phyloP scores from a whole-genome alignment of 2,329 filamentous ascomycete species.

The Hypoxylon sp. region DNA sequence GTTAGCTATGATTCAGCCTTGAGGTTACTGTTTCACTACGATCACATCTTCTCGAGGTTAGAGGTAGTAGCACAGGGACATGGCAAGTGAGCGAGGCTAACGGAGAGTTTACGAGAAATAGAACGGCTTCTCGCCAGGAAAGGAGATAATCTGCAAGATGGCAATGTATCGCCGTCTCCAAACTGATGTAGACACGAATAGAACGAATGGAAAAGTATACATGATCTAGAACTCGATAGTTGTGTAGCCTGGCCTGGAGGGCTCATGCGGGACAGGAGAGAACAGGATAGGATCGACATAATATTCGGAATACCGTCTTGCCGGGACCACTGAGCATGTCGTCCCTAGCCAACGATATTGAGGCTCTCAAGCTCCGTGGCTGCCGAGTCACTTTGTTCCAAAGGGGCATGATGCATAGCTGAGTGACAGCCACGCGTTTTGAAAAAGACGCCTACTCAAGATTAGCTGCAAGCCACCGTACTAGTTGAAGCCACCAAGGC shows the following conservation, averaged over 20 bases:
- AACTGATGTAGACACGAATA: background rate
- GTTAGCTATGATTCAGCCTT: slow-evolving; percentile 23
- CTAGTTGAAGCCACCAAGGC: background rate
- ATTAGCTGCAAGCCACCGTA: slow-evolving; percentile 17
- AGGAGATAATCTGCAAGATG: background rate
- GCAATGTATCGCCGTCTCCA: background rate
- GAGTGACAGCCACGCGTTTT: background rate
- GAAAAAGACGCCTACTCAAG: background rate
- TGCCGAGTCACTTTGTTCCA: background rate
- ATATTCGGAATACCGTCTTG: background rate
- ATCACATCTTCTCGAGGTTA: background rate
- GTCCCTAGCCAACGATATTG: background rate
- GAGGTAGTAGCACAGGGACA: background rate
- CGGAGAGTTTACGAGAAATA: background rate
- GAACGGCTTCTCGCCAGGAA: background rate
- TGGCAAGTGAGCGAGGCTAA: background rate
- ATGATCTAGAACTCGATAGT: background rate
- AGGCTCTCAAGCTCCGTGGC: slow-evolving; percentile 7
- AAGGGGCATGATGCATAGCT: background rate
- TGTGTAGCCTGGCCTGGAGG: background rate
- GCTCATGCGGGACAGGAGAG: background rate
- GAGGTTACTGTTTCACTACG: slow-evolving; percentile 16
- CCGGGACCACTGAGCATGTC: background rate
- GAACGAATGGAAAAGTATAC: background rate
- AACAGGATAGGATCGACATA: slow-evolving; percentile 11